Evolutionary conservation across 805 yeast species (phyloP), one percentile per base, ranked within the genome.

Genomic region (Candida quercuum): DNA sequence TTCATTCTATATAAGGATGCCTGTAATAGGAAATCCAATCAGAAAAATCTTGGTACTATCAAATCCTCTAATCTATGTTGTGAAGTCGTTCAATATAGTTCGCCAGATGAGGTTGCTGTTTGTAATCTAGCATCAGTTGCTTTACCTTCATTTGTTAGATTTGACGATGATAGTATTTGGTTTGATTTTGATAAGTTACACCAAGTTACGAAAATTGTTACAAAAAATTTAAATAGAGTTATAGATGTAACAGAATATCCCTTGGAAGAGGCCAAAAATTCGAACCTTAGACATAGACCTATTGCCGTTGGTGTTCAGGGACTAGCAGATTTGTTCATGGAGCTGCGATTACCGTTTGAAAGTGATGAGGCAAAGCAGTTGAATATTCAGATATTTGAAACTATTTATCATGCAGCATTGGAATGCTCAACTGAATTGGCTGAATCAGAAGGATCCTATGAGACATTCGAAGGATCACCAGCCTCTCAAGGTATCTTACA

Each of bases 271-370:
- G 91, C 98, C 5, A 72, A 71, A 52, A 55, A 45, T 32, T 86
- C 96, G 14, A 91, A 93, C 61, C 64, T 76, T 70, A 78, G 78
- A 54, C 83, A 91, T 61, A 73, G 99, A 51, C 98, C 99, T 16
- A 76, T 91, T 52, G 97, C 97, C n/a, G 64, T 91, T 17, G 99
- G 99, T 49, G 96, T 91, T n/a, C 96, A 91, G 62, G 99, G 99
- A 41, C 69, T 91, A 38, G 96, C 98, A 21, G 98, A 91, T 61
- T 71, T 81, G 2, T 91, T 87, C 61, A 75, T 86, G 72, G 69
- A 73, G 47, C 67, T 91, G 44, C 76, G 95, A 52, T 54, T 86
- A 41, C 93, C 97, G 30, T 91, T 89, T 59, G 97, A 87, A 49
- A 84, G 95, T 26, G 64, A 69, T 23, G 83, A 76, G 52, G 96